Conservation (phyloP, 2,329 filamentous ascomycete species). For the Xylariaceae sp. region DNA sequence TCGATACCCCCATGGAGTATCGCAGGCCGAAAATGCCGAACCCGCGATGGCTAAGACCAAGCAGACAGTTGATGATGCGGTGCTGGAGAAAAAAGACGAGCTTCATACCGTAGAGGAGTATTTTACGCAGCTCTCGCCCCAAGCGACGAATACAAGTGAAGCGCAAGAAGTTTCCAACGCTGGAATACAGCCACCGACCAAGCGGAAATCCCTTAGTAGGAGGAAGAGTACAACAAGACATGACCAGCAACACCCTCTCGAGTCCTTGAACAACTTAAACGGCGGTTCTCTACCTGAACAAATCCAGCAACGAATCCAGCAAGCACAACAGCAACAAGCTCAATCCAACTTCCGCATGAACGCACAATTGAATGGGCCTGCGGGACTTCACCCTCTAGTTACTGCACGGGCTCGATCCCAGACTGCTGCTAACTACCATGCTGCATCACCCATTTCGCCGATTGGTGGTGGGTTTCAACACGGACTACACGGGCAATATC, state of each 20-base stretch:
- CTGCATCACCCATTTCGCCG: conserved; percentile 51
- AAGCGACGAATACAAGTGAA: conserved; percentile 48
- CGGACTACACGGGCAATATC: conserved; percentile 25
- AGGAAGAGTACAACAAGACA: conserved; percentile 34
- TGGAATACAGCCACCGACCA: conserved; percentile 25
- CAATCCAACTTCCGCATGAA: conserved; percentile 42
- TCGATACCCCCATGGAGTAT: conserved; percentile 87
- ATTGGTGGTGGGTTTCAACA: conserved; percentile 29
- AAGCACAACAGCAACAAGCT: conserved; percentile 36
- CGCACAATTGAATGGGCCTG: conserved; percentile 39
- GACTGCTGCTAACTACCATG: conserved; percentile 38
- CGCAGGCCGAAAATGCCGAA: conserved; percentile 77
- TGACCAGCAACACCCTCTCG: conserved; percentile 36
- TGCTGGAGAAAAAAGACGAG: conserved; percentile 82
- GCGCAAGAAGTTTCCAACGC: conserved; percentile 35
- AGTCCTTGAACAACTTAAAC: conserved; percentile 36
- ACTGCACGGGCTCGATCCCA: conserved; percentile 38
- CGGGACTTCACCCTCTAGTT: conserved; percentile 39
- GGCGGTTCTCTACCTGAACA: conserved; percentile 29
- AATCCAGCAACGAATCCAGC: conserved; percentile 34
- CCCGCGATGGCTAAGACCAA: conserved; percentile 63
- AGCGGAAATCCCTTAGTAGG: conserved; percentile 38
- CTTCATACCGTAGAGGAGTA: conserved; percentile 94
- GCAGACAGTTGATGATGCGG: conserved; percentile 79
- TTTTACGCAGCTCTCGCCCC: conserved; percentile 74